A percentile compares a stretch with the other conserved stretches of the same genome.
Conservation (phyloP, 2,329 filamentous ascomycete species). For the Fusarium palustre region DNA sequence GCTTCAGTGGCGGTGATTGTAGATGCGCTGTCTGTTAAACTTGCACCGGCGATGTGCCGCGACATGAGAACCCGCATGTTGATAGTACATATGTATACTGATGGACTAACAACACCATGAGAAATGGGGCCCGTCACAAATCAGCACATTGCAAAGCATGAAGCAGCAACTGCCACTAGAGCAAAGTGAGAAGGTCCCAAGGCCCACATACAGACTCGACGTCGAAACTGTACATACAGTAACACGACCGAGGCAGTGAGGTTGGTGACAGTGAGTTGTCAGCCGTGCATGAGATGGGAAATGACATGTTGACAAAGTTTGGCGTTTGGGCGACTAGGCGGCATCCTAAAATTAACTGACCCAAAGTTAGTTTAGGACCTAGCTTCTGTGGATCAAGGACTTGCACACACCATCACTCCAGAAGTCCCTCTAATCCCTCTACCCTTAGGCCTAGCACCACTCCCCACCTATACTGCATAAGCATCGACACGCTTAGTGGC, state of each 20-base stretch:
- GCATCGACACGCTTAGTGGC: conserved; percentile 41
- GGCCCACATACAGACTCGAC: conserved; percentile 19
- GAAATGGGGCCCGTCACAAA: conserved; percentile 10
- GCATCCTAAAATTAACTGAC: conserved; percentile 32
- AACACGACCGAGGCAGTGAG: conserved; percentile 28
- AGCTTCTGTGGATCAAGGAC: conserved; percentile 28
- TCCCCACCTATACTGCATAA: conserved; percentile 30
- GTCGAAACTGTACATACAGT: conserved; percentile 30
- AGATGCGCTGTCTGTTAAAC: conserved; percentile 38
- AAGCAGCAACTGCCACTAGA: conserved; percentile 26
- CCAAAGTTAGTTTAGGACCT: conserved; percentile 24
- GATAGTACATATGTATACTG: background rate
- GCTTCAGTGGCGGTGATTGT: conserved; percentile 30
- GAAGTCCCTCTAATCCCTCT: conserved; percentile 43
- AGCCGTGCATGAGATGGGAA: conserved; percentile 43
- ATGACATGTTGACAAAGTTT: conserved; percentile 42
- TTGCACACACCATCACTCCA: conserved; percentile 27
- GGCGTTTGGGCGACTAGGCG: conserved; percentile 28
- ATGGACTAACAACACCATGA: conserved; percentile 7
- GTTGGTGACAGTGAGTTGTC: conserved; percentile 41
- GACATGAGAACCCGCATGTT: conserved; percentile 14
- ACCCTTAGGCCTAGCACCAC: conserved; percentile 24
- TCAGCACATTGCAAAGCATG: conserved; percentile 15
- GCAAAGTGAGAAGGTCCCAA: conserved; percentile 38
- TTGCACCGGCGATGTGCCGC: conserved; percentile 19